Conservation (phyloP, 768 basidiomycete genomes). For the Pleurotus djamor region DNA sequence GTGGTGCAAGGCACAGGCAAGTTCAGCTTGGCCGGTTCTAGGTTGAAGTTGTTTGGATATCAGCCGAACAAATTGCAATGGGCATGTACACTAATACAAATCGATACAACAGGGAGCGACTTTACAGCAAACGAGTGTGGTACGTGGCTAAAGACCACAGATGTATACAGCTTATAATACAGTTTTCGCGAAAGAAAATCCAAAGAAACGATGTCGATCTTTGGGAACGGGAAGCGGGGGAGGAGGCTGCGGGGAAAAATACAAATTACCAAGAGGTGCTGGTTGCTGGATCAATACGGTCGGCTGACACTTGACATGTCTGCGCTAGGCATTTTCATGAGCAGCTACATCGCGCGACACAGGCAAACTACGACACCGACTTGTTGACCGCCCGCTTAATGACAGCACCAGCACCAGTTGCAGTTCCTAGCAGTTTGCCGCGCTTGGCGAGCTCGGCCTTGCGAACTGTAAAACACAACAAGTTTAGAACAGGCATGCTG, state of each 20-base stretch:
- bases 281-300: conserved; percentile 15
- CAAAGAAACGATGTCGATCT: conserved; percentile 26
- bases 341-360: not conserved
- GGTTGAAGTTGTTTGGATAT: not conserved
- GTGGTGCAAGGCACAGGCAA: not conserved
- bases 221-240: conserved; percentile 6
- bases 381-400: not conserved
- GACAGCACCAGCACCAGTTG: not conserved
- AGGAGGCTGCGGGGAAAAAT: conserved; percentile 7
- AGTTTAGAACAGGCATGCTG: not conserved
- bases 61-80: not conserved
- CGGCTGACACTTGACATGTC: conserved; percentile 12
- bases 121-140: not conserved
- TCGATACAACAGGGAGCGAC: not conserved
- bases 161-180: conserved; percentile 8
- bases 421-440: not conserved
- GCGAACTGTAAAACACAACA: not conserved
- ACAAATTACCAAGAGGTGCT: too few relatives aligned
- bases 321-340: conserved; percentile 4
- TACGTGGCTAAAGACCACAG: conserved; percentile 6
- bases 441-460: conserved; percentile 1
- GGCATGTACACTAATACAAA: conserved; percentile 5
- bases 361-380: conserved; percentile 4
- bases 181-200: conserved; percentile 23
- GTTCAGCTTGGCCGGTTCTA: not conserved